Evolutionary conservation across 2,329 filamentous ascomycete species (phyloP), one percentile per base, ranked within the genome.

Genomic region (Fusarium sarcochroum): DNA sequence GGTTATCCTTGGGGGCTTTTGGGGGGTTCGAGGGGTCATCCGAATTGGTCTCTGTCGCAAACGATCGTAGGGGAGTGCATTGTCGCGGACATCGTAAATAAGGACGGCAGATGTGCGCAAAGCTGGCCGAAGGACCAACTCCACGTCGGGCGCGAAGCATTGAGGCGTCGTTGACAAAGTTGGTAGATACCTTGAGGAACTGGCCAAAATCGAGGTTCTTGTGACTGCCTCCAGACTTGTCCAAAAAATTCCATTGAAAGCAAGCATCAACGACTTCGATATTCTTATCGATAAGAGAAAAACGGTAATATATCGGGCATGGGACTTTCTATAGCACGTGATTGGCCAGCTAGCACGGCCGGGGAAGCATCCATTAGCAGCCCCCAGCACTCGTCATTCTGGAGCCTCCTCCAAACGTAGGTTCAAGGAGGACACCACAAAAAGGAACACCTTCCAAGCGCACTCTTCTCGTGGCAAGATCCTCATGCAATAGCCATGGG

Each of bases 401-500:
- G 48, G 58, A 56, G 44, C 63, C 55, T 54, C 50, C 38, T 21
- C 18, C n/a, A 40, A 56, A 57, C 51, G 8, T 34, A 57, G 37
- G 58, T 69, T 47, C 41, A 35, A 69, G 62, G 59, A 66, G 58
- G 58, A 68, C 69, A 75, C 55, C 57, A 63, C 68, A 60, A 66
- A 66, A 30, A 63, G 47, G 18, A 57, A 54, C 67, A 35, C 48
- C 41, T 50, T 48, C 38, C 44, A 64, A 63, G 61, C 58, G 63
- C 48, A 65, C 49, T 48, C 42, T 70, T 56, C 59, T 45, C 49
- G 51, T 53, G 55, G 50, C 37, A 49, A 62, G 46, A 65, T 66
- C 72, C 72, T 76, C 71, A 68, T 71, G 64, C 71, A 66, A 62
- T 73, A 76, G 70, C 69, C 42, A 99, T 99, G 96, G 96, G 96